A percentile compares a stretch with the other conserved stretches of the same genome.
phyloP scores from a whole-genome alignment of 495 filamentous ascomycete genomes.

The Aspergillus sparsus region DNA sequence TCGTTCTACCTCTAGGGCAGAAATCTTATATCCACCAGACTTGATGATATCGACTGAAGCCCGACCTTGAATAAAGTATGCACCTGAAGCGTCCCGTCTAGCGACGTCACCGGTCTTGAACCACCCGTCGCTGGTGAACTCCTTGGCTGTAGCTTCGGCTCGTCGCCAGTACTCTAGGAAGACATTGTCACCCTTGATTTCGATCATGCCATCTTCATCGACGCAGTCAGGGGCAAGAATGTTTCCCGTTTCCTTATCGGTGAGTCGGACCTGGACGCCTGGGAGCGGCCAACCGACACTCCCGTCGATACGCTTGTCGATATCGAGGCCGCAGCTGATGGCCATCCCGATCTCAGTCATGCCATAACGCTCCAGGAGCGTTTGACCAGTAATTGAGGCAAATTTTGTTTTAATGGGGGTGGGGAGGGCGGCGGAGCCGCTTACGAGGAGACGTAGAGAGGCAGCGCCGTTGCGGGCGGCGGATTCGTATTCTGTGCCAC shows the following conservation, averaged over 20 bases:
- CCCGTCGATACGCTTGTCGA: constrained; percentile 41
- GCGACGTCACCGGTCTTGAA: constrained; percentile 53
- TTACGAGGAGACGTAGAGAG: constrained; percentile 41
- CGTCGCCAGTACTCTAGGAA: constrained; percentile 49
- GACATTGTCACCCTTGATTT: constrained; percentile 47
- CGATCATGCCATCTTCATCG: constrained; percentile 49
- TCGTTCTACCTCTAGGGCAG: constrained; percentile 47
- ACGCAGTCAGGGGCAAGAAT: constrained; percentile 26
- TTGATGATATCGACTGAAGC: constrained; percentile 51
- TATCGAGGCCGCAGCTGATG: constrained; percentile 44
- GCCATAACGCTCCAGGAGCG: constrained; percentile 46
- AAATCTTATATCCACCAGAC: constrained; percentile 50
- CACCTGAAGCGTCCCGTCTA: constrained; percentile 37
- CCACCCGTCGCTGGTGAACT: constrained; percentile 49
- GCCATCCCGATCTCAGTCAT: constrained; percentile 54
- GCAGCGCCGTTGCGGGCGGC: constrained; percentile 35
- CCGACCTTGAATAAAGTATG: constrained; percentile 49
- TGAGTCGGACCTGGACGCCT: constrained; percentile 44
- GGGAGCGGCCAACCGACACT: constrained; percentile 51
- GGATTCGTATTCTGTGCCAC: constrained; percentile 39
- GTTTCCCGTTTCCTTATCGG: constrained; percentile 42
- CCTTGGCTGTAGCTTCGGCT: constrained; percentile 43
- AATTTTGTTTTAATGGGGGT: constrained; percentile 48
- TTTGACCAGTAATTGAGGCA: constrained; percentile 43
- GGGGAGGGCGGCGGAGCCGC: constrained; percentile 47